Base-by-base conservation (phyloP, 495 filamentous ascomycete species). In the Xylaria intraflava region DNA sequence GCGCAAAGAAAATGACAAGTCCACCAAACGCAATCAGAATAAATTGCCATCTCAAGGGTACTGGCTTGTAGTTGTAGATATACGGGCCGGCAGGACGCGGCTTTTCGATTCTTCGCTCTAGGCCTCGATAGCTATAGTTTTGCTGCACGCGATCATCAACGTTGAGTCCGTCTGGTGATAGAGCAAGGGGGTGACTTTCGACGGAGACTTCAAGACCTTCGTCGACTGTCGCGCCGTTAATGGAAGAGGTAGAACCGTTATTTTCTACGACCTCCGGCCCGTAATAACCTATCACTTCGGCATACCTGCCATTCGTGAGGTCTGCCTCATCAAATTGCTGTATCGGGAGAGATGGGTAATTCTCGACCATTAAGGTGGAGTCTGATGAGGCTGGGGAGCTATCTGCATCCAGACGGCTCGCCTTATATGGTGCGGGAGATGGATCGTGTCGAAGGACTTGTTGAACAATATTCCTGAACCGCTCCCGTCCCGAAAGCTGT, bases 371-470 rank as follows among this genome's bases (percentile, higher is more conserved):
- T 23, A 64, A 47, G 1, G 60, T 56, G 10, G 50, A 44, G 12
- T 64, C 61, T 22, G 61, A 61, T 30, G 57, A 55, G 16, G 60
- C 58, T 1, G 60, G 60, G 9, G 60, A 61, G 30, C 26, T 55
- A 17, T 43, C 55, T 11, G 40, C 39, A 31, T 40, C 53, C 3
- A 10, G 31, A 24, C 50, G 41, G 10, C 6, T 19, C 4, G 43
- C 30, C 6, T 31, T 36, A 6, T 49, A 31, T 10, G 46, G 35
- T 19, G 11, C 36, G 1, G 51, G 6, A 33, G 43, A 41, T 31
- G 20, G 20, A 24, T 16, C 46, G 12, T 55, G 60, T 29, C 36
- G 49, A 9, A 61, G 23, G 5, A 62, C 51, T 36, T 65, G 49
- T 11, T 50, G 62, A 12, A 65, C 55, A 20, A 59, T 56, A 20